Conservation (phyloP, 805 yeast species). For the Scheffersomyces amazonensis region DNA sequence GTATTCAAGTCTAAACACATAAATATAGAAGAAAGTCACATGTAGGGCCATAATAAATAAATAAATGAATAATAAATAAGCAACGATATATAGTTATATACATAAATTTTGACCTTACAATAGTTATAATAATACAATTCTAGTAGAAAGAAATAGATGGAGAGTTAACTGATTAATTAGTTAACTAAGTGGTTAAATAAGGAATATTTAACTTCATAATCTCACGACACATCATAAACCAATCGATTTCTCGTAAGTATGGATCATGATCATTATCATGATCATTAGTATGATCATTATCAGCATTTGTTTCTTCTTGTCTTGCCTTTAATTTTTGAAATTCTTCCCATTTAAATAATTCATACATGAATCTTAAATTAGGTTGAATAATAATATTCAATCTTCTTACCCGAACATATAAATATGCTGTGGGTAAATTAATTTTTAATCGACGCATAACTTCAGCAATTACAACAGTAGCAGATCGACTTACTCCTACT, state of each 20-base stretch:
- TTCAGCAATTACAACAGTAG: constrained; percentile 94
- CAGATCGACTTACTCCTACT: constrained; percentile 93
- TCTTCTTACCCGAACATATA: constrained; percentile 85
- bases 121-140: background rate
- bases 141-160: too few relatives aligned
- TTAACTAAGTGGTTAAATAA: constrained; percentile 37
- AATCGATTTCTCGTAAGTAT: constrained; percentile 65
- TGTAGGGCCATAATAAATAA: too few relatives aligned
- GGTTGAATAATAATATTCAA: constrained; percentile 94
- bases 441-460: constrained; percentile 75
- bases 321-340: constrained; percentile 14
- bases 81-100: too few relatives aligned
- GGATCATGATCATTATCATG: constrained; percentile 6
- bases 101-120: too few relatives aligned
- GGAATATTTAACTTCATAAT: constrained; percentile 74
- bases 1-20: too few relatives aligned
- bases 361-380: constrained; percentile 87
- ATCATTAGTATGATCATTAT: background rate
- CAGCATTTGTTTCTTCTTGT: constrained; percentile 5
- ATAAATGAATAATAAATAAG: too few relatives aligned
- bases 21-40: too few relatives aligned
- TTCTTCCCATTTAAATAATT: constrained; percentile 58
- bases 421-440: constrained; percentile 73
- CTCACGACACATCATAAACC: constrained; percentile 85
- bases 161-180: background rate